Evolutionary conservation across 768 basidiomycete genomes (phyloP).

Genomic region (Boletus sensibilis): DNA sequence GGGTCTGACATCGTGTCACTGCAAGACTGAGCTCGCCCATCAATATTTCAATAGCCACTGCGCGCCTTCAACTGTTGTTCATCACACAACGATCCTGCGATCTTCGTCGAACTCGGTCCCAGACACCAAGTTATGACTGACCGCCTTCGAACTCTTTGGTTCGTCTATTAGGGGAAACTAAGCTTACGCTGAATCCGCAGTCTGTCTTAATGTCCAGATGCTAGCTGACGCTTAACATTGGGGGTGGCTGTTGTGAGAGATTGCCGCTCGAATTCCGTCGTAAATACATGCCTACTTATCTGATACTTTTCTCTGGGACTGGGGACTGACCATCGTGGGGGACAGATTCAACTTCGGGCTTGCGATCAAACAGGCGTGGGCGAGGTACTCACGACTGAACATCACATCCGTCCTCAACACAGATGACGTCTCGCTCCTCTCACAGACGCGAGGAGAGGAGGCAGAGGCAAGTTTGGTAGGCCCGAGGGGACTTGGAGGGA

Average conservation of each 20-base stretch:
- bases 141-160: background rate
- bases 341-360: constrained; percentile 60
- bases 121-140: background rate
- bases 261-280: background rate
- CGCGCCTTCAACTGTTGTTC: too few relatives aligned
- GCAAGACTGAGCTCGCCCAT: background rate
- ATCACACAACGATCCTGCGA: background rate
- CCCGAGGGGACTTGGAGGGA: constrained; percentile 47
- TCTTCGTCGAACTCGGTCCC: background rate
- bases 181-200: background rate
- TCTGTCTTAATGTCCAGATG: background rate
- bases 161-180: background rate
- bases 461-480: constrained; percentile 39
- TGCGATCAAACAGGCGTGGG: constrained; percentile 51
- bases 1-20: background rate
- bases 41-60: too few relatives aligned
- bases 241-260: background rate
- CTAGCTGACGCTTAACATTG: background rate
- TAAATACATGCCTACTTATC: too few relatives aligned
- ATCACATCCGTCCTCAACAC: constrained; percentile 51
- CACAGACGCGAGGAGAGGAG: constrained; percentile 8
- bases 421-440: constrained; percentile 52
- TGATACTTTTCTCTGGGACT: too few relatives aligned
- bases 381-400: constrained; percentile 30
- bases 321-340: constrained; percentile 23